Base-by-base conservation (phyloP, 139 green algal genomes). In the Chlorella vulgaris region DNA sequence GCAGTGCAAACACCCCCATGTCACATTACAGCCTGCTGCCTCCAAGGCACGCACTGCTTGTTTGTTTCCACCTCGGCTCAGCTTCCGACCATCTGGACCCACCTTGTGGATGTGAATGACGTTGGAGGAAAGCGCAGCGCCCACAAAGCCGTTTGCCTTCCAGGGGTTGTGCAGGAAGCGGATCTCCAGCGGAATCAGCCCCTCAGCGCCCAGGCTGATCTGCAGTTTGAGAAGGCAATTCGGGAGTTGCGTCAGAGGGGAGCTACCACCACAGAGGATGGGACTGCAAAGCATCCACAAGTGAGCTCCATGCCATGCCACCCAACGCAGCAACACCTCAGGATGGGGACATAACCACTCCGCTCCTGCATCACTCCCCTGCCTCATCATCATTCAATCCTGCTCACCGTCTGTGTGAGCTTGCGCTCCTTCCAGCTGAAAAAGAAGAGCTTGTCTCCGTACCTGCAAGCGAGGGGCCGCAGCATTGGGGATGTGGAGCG, bases 141-240 rank as follows among this genome's bases (percentile, higher is more conserved):
- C 93, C 58, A 95, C 88, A 69, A 87, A 97, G 79, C 88, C 93
- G 50, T 92, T 84, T 0, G 91, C 76, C 33, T 81, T 47, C n/a
- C 51, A 21, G 42, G 94, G 94, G 39, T 97, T 78, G 81, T 97
- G 94, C 81, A 91, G 67, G 80, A 97, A 97, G 58, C 94, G 71
- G 35, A 50, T 62, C 69, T 97, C 93, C 55, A 97, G 89, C 0
- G 93, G 94, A 33, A 97, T 92, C 5, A 94, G 81, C 4, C 94
- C 94, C 2, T 94, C 88, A 7, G 67, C 7, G 0, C 93, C 93
- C 82, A 97, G 89, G 18, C 91, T 83, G 29, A 97, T 83, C n/a
- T 79, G 85, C 82, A 93, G 6, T 22, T 26, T 6, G 63, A 35
- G n/a, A n/a, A n/a, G n/a, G n/a, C n/a, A n/a, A n/a, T n/a, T n/a